A percentile compares a stretch with the other conserved stretches of the same genome.
Conservation (phyloP, 2,329 filamentous ascomycete genomes). For the Arthroderma uncinatum region DNA sequence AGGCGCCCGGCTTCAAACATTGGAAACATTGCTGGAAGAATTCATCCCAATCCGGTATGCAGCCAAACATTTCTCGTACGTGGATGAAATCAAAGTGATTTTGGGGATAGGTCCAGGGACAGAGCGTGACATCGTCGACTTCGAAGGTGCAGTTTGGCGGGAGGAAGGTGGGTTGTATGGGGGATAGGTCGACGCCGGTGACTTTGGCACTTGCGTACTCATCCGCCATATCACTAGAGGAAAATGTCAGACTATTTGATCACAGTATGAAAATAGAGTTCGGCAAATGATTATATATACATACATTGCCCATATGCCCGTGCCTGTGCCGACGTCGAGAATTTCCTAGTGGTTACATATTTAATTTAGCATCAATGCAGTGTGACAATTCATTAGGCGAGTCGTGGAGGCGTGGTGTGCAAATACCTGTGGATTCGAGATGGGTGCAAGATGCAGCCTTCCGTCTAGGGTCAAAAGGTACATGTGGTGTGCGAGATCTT, state of each 20-base stretch:
- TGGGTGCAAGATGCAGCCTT: slow-evolving; percentile 20
- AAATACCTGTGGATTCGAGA: slow-evolving; percentile 14
- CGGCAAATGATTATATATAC: background rate
- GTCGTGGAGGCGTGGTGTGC: background rate
- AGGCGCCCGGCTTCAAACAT: slow-evolving; percentile 29
- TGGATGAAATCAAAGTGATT: slow-evolving; percentile 38
- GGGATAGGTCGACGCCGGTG: slow-evolving; percentile 39
- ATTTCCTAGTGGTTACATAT: slow-evolving; percentile 2
- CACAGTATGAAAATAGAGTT: background rate
- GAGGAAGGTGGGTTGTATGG: slow-evolving; percentile 39
- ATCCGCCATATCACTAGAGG: slow-evolving; percentile 24
- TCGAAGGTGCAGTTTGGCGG: slow-evolving; percentile 39
- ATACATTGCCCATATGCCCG: slow-evolving; percentile 10
- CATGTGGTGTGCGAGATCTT: slow-evolving; percentile 21
- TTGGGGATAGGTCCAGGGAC: slow-evolving; percentile 31
- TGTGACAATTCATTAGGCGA: background rate
- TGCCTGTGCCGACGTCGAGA: slow-evolving; percentile 10
- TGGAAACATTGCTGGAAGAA: slow-evolving; percentile 30
- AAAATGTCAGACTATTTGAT: background rate
- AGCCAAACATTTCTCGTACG: slow-evolving; percentile 37
- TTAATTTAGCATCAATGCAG: background rate
- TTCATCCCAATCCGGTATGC: slow-evolving; percentile 37
- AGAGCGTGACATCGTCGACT: slow-evolving; percentile 35
- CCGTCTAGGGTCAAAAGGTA: slow-evolving; percentile 21
- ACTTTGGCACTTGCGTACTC: slow-evolving; percentile 32